These are phyloP conservation scores for Ophiostoma himal-ulmi DNA, from an alignment of 2,329 filamentous ascomycete species.

Conservation along the genomic window DNA sequence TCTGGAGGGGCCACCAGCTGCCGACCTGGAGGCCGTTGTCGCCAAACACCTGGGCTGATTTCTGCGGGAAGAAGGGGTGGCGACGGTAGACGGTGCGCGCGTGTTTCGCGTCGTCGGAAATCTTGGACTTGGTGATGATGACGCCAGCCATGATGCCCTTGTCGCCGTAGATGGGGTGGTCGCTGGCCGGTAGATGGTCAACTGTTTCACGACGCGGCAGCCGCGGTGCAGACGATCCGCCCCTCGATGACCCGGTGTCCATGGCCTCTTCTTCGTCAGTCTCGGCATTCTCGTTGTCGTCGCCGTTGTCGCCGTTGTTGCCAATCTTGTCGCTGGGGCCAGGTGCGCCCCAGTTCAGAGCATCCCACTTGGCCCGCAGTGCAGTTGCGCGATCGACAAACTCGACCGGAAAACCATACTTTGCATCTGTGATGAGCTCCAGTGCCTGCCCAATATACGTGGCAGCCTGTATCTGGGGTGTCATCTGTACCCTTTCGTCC, in stretches of 20 bases:
- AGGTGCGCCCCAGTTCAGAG: background rate
- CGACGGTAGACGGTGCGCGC: constrained; percentile 22
- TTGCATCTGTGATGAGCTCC: background rate
- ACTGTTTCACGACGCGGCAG: background rate
- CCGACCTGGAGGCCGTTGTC: constrained; percentile 36
- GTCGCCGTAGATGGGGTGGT: background rate
- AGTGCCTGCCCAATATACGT: background rate
- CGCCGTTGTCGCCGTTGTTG: too few relatives aligned
- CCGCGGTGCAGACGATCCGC: background rate
- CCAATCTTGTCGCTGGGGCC: background rate
- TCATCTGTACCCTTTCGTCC: background rate
- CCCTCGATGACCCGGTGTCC: background rate
- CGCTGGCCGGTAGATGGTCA: background rate
- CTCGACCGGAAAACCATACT: background rate
- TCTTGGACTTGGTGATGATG: background rate
- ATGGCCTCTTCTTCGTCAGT: background rate
- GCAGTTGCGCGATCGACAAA: background rate
- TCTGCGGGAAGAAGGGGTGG: constrained; percentile 26
- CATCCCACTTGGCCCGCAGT: background rate
- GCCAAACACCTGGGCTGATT: constrained; percentile 26
- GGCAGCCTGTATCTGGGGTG: background rate
- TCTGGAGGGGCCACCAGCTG: constrained; percentile 51
- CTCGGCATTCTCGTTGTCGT: background rate
- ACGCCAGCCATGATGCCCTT: background rate
- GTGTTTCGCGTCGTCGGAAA: background rate